Percentiles rank a stretch among this genome's conserved stretches.
Evolutionary conservation across 2,329 filamentous ascomycete species (phyloP).

Genomic region (Blastomyces parvus): DNA sequence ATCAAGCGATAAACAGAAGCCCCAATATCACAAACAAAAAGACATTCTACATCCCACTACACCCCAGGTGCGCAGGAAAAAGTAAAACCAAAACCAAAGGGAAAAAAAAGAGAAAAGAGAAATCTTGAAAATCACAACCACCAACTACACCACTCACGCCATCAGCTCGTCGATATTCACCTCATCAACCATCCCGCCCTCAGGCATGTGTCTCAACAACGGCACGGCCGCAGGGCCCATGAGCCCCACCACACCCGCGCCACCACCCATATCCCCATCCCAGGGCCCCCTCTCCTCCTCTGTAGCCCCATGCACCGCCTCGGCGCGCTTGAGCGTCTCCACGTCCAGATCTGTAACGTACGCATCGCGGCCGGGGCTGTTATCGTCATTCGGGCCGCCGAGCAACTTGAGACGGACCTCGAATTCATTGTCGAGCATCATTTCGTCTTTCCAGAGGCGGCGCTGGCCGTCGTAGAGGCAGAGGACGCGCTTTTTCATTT

Average conservation of each 20-base stretch:
- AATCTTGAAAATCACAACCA: too few relatives aligned
- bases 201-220: slow-evolving; percentile 12
- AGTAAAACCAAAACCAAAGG: not conserved
- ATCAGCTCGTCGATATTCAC: slow-evolving; percentile 21
- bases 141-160: slow-evolving; percentile 14
- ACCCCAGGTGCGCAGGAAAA: not conserved
- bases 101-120: too few relatives aligned
- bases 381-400: slow-evolving; percentile 68
- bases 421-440: slow-evolving; percentile 94
- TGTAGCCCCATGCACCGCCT: slow-evolving; percentile 69
- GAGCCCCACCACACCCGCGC: slow-evolving; percentile 5
- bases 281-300: slow-evolving; percentile 81
- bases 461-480: slow-evolving; percentile 83
- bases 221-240: slow-evolving; percentile 16
- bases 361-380: slow-evolving; percentile 58
- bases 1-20: not conserved
- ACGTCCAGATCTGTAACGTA: slow-evolving; percentile 93
- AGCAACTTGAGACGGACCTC: slow-evolving; percentile 79
- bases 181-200: slow-evolving; percentile 16
- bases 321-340: slow-evolving; percentile 77
- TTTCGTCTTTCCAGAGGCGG: slow-evolving; percentile 92
- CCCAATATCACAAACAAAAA: not conserved
- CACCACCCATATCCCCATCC: slow-evolving; percentile 26
- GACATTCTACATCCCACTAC: not conserved
- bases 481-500: slow-evolving; percentile 93